Percentiles rank a stretch among this genome's conserved stretches.
These are phyloP conservation scores for Rasamsonia emersonii DNA, from an alignment of 2,329 filamentous ascomycete species.

Conservation along the genomic window DNA sequence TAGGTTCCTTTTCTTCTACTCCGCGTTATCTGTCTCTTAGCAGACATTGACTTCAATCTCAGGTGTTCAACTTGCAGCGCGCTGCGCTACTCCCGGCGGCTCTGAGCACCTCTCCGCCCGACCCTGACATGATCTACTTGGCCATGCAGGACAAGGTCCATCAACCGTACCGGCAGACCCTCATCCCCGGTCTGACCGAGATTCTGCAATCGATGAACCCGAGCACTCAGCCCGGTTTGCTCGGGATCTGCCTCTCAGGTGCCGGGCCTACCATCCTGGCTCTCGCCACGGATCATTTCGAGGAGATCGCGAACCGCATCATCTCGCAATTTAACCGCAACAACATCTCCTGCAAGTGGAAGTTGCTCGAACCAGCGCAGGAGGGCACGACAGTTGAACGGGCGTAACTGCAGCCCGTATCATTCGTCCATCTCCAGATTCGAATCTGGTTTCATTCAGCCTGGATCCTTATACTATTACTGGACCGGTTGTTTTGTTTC, in stretches of 20 bases:
- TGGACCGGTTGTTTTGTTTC: too few relatives aligned
- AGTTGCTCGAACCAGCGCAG: slow-evolving; percentile 77
- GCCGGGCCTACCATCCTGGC: slow-evolving; percentile 93
- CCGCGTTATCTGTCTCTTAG: slow-evolving; percentile 1
- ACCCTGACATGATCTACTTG: slow-evolving; percentile 88
- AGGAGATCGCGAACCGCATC: slow-evolving; percentile 72
- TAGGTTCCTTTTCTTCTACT: slow-evolving; percentile 44
- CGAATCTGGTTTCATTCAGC: too few relatives aligned
- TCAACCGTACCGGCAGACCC: slow-evolving; percentile 84
- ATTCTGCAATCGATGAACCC: slow-evolving; percentile 89
- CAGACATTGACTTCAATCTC: slow-evolving; percentile 4
- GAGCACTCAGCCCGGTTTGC: slow-evolving; percentile 71
- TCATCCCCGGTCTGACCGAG: slow-evolving; percentile 86
- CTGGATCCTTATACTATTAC: too few relatives aligned
- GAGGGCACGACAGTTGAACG: slow-evolving; percentile 39
- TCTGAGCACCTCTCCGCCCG: slow-evolving; percentile 78
- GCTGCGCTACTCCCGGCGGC: slow-evolving; percentile 86
- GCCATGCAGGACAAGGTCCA: slow-evolving; percentile 99
- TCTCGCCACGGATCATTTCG: slow-evolving; percentile 82
- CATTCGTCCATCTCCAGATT: too few relatives aligned
- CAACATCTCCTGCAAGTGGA: slow-evolving; percentile 71
- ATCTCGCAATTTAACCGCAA: slow-evolving; percentile 60
- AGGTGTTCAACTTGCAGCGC: slow-evolving; percentile 82
- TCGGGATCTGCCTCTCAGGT: slow-evolving; percentile 90
- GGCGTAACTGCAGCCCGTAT: not conserved